Conservation (phyloP, 371 early-diverging fungal genomes). For the Mucor plumbeus region DNA sequence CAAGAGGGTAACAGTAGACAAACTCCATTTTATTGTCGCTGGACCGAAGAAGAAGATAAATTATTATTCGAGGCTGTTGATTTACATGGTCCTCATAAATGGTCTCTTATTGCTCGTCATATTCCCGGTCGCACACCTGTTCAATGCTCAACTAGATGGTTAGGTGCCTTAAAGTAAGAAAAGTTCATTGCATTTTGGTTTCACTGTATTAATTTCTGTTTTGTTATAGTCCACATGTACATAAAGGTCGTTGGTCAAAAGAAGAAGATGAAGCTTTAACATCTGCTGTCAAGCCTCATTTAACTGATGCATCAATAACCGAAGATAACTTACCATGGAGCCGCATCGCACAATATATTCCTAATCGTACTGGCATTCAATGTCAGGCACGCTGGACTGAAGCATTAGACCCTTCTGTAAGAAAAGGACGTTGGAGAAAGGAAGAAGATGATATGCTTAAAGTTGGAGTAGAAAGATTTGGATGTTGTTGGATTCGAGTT, state of each 20-base stretch:
- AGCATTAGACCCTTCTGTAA: constrained; percentile 63
- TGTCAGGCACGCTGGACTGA: constrained; percentile 69
- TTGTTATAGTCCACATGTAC: constrained; percentile 41
- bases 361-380: constrained; percentile 55
- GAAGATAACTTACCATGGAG: constrained; percentile 50
- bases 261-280: constrained; percentile 55
- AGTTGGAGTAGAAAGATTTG: constrained; percentile 43
- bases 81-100: constrained; percentile 45
- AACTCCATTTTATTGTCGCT: constrained; percentile 29
- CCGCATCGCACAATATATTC: constrained; percentile 45
- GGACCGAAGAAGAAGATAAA: constrained; percentile 36
- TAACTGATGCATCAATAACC: constrained; percentile 16
- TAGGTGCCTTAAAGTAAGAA: constrained; percentile 54
- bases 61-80: constrained; percentile 30
- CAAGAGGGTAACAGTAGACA: constrained; percentile 16
- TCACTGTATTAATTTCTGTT: neutral
- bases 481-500: constrained; percentile 68
- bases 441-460: constrained; percentile 60
- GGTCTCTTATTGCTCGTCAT: constrained; percentile 52
- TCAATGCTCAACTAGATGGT: constrained; percentile 61
- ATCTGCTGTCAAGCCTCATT: constrained; percentile 34
- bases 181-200: neutral
- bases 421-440: constrained; percentile 61
- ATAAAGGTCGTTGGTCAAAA: constrained; percentile 61
- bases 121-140: constrained; percentile 57